Percentiles rank a stretch among this genome's conserved stretches.
These are phyloP conservation scores for Ustilago esculenta DNA, from an alignment of 1,284 basidiomycete genomes.

Conservation along the genomic window DNA sequence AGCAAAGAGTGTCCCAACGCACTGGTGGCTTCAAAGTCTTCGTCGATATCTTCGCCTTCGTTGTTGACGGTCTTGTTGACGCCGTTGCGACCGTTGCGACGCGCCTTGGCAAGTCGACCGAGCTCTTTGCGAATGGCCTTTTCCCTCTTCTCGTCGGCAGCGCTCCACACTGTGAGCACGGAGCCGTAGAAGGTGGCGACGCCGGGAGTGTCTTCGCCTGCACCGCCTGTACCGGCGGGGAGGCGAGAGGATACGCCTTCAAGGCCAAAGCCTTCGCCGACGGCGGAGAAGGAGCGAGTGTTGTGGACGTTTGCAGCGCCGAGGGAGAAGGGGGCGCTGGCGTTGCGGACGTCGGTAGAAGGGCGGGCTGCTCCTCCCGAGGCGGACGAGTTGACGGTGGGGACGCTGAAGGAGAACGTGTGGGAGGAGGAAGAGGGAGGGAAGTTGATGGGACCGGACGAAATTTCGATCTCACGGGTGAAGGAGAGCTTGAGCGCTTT, in stretches of 20 bases:
- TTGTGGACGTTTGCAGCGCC: constrained; percentile 48
- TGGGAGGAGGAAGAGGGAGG: constrained; percentile 80
- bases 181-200: constrained; percentile 60
- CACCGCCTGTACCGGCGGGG: constrained; percentile 67
- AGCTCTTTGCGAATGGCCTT: constrained; percentile 60
- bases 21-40: constrained; percentile 36
- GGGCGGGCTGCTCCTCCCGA: constrained; percentile 22
- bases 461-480: constrained; percentile 88
- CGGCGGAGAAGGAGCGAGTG: constrained; percentile 47
- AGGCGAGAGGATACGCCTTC: constrained; percentile 80
- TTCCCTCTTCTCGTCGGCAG: constrained; percentile 55
- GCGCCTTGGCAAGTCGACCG: constrained; percentile 38
- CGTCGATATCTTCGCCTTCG: constrained; percentile 31
- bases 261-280: constrained; percentile 70
- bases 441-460: constrained; percentile 56
- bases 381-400: constrained; percentile 49
- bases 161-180: constrained; percentile 54
- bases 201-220: constrained; percentile 50
- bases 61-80: constrained; percentile 25
- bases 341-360: constrained; percentile 42
- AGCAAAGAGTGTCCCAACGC: constrained; percentile 40
- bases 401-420: constrained; percentile 80
- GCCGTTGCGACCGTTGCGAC: constrained; percentile 22
- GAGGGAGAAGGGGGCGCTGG: constrained; percentile 40
- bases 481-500: constrained; percentile 75